Conservation (phyloP, 2,329 filamentous ascomycete species). For the Anisogramma anomala region DNA sequence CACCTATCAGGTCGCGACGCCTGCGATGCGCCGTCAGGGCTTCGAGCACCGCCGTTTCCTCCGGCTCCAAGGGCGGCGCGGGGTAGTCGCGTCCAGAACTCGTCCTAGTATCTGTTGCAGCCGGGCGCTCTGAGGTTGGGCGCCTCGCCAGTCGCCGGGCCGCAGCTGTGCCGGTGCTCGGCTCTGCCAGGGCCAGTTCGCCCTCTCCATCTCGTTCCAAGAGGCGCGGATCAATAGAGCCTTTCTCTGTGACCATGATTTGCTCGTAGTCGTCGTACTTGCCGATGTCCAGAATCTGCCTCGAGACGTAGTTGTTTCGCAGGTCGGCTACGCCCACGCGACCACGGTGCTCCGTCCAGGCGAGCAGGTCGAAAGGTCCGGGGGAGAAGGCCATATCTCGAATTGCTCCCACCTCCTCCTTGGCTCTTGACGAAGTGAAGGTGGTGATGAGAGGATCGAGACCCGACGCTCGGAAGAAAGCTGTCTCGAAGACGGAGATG, state of each 20-base stretch:
- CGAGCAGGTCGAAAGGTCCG: slow-evolving; percentile 76
- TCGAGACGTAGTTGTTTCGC: slow-evolving; percentile 51
- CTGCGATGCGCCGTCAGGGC: slow-evolving; percentile 43
- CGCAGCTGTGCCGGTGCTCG: slow-evolving; percentile 19
- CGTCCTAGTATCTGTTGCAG: not conserved
- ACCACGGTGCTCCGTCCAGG: slow-evolving; percentile 86
- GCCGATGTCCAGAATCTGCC: slow-evolving; percentile 58
- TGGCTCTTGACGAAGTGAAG: slow-evolving; percentile 66
- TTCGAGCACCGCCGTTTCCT: slow-evolving; percentile 46
- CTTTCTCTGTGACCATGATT: slow-evolving; percentile 43
- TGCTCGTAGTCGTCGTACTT: slow-evolving; percentile 45
- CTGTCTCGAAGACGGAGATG: slow-evolving; percentile 61
- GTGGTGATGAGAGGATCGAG: slow-evolving; percentile 57
- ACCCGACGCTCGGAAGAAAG: slow-evolving; percentile 31
- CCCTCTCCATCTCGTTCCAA: slow-evolving; percentile 36
- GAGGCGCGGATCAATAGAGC: slow-evolving; percentile 41
- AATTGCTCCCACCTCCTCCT: slow-evolving; percentile 63
- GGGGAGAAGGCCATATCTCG: slow-evolving; percentile 88
- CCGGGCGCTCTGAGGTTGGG: slow-evolving; percentile 20
- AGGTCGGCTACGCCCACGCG: slow-evolving; percentile 64
- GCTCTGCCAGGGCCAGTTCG: slow-evolving; percentile 21
- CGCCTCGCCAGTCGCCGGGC: slow-evolving; percentile 21
- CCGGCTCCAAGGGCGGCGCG: slow-evolving; percentile 37
- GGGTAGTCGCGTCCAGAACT: slow-evolving; percentile 29
- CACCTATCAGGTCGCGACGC: slow-evolving; percentile 32